A percentile compares a stretch with the other conserved stretches of the same genome.
Conservation (phyloP, 257 asterid genomes). For the Knoxia roxburghii region DNA sequence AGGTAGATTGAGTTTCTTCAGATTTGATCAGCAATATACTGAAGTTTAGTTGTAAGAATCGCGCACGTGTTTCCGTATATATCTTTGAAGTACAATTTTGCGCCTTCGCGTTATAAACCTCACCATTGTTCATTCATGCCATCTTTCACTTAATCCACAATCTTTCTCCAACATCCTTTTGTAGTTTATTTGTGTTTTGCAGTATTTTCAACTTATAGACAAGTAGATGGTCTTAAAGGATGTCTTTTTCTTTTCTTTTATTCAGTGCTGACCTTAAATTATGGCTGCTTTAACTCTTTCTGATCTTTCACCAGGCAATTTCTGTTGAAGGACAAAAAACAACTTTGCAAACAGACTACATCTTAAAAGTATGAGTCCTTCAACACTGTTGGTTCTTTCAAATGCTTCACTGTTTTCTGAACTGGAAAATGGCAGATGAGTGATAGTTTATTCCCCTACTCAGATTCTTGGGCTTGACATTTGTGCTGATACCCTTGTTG, state of each 20-base stretch:
- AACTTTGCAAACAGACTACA: constrained; percentile 47
- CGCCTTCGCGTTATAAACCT: no score
- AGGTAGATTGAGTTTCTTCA: constrained; percentile 31
- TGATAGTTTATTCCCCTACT: constrained; percentile 1
- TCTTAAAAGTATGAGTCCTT: constrained; percentile 32
- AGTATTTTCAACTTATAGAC: neutral
- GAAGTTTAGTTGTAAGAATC: neutral
- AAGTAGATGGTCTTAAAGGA: neutral
- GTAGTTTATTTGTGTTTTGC: no score
- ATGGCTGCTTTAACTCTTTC: neutral
- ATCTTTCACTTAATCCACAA: no score
- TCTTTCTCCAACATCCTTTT: no score
- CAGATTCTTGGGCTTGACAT: constrained; percentile 61
- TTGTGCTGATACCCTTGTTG: constrained; percentile 45
- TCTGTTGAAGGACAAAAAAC: constrained; percentile 47
- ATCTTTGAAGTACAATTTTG: no score
- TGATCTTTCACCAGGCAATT: constrained; percentile 47
- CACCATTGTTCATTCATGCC: neutral
- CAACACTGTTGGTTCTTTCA: neutral
- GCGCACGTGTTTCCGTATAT: no score
- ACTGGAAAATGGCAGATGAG: neutral
- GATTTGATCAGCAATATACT: neutral
- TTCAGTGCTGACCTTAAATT: neutral
- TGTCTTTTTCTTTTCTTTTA: neutral
- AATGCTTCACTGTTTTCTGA: constrained; percentile 5